Evolutionary conservation across 148 eudicot species (phyloP).

Genomic region (Rhododendron vialii): DNA sequence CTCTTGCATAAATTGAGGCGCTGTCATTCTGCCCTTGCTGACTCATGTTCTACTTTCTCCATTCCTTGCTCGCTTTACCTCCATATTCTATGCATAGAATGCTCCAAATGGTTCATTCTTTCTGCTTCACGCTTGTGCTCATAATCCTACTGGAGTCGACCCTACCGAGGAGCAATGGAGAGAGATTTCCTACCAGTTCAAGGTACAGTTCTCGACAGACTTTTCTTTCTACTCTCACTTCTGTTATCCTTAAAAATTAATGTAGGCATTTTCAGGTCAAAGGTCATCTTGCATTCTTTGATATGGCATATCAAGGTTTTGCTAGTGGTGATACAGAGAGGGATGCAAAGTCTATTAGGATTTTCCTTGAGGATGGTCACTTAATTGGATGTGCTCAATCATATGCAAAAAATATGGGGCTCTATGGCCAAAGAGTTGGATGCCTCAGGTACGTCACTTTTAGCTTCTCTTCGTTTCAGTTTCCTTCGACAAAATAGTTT

Average conservation of each 20-base stretch:
- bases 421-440: constrained; percentile 98
- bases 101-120: constrained; percentile 95
- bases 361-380: constrained; percentile 95
- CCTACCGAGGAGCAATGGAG: constrained; percentile 95
- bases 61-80: background rate
- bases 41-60: background rate
- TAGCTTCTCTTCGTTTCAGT: background rate
- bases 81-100: constrained; percentile 38
- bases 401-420: constrained; percentile 98
- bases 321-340: constrained; percentile 97
- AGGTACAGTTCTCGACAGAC: constrained; percentile 36
- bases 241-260: background rate
- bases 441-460: constrained; percentile 66
- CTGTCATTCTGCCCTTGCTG: constrained; percentile 7
- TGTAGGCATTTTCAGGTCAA: constrained; percentile 52
- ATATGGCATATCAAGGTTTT: constrained; percentile 99
- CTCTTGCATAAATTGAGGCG: background rate
- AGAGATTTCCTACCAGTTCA: constrained; percentile 78
- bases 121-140: constrained; percentile 98
- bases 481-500: background rate
- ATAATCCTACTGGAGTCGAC: constrained; percentile 99
- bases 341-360: constrained; percentile 91
- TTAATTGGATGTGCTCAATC: constrained; percentile 86
- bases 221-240: background rate
- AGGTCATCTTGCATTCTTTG: constrained; percentile 93